Percentiles rank a stretch among this genome's conserved stretches.
These are phyloP conservation scores for Xylaria scruposa DNA, from an alignment of 495 filamentous ascomycete genomes.

Conservation along the genomic window DNA sequence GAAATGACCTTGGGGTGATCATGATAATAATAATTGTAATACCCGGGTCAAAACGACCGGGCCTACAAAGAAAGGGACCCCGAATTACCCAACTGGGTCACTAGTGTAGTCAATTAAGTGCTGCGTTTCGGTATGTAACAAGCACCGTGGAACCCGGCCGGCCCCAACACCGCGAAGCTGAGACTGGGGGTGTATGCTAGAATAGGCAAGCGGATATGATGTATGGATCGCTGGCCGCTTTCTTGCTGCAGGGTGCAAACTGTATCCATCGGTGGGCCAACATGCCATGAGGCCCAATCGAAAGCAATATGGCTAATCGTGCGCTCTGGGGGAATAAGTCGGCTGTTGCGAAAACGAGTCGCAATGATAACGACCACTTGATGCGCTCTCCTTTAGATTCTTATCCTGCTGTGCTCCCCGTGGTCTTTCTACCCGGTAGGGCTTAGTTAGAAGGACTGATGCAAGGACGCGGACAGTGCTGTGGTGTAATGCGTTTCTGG, in stretches of 20 bases:
- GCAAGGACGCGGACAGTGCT: slow-evolving; percentile 32
- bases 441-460: background rate
- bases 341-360: background rate
- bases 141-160: slow-evolving; percentile 6
- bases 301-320: slow-evolving; percentile 8
- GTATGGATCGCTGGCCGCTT: slow-evolving; percentile 15
- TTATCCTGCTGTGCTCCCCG: background rate
- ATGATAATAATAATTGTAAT: slow-evolving; percentile 20
- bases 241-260: slow-evolving; percentile 19
- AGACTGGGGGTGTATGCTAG: slow-evolving; percentile 9
- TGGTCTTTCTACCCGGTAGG: background rate
- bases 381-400: background rate
- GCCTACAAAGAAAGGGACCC: background rate
- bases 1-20: slow-evolving; percentile 26
- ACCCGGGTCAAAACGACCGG: slow-evolving; percentile 2
- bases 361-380: background rate
- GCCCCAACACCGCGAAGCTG: background rate
- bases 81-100: slow-evolving; percentile 19
- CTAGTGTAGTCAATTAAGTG: slow-evolving; percentile 2
- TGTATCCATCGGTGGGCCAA: slow-evolving; percentile 20
- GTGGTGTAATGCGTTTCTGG: slow-evolving; percentile 42
- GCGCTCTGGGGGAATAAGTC: background rate
- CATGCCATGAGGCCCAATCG: slow-evolving; percentile 21
- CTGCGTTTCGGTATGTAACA: background rate
- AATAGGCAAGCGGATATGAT: slow-evolving; percentile 23